phyloP scores from a whole-genome alignment of 1,284 basidiomycete genomes.

The Pholiota adiposa region DNA sequence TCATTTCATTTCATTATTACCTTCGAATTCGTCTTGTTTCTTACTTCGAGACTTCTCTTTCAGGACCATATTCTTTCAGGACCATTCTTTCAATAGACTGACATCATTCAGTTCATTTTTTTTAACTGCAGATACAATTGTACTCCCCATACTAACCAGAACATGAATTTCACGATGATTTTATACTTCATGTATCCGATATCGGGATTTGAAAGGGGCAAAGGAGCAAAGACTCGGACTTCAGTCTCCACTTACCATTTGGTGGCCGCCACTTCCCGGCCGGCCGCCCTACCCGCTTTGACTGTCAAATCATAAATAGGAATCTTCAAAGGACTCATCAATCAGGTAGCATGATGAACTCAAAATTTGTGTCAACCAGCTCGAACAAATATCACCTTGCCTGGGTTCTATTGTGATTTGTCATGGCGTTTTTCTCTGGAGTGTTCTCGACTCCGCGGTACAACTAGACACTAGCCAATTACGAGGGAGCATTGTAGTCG shows the following conservation, averaged over 20 bases:
- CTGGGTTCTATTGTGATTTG: constrained; percentile 5
- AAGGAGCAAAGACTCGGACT: neutral
- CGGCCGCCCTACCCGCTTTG: neutral
- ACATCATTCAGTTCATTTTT: neutral
- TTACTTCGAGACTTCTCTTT: neutral
- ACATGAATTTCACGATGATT: neutral
- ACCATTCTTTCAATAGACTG: neutral
- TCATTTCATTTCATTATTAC: neutral
- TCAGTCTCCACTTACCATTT: neutral
- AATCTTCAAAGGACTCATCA: neutral
- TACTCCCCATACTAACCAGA: neutral
- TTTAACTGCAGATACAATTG: too few relatives aligned
- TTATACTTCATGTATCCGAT: too few relatives aligned
- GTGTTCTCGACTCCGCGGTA: neutral
- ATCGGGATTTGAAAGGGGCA: neutral
- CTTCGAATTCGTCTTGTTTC: neutral
- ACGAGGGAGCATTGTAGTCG: neutral
- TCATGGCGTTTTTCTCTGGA: neutral
- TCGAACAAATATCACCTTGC: neutral
- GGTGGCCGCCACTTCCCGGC: neutral
- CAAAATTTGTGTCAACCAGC: neutral
- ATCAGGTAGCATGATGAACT: neutral
- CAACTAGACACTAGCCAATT: neutral
- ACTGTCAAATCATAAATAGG: neutral
- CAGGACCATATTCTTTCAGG: neutral